These are phyloP conservation scores for Penicillium brevicompactum DNA, from an alignment of 2,329 filamentous ascomycete species.

Conservation along the genomic window DNA sequence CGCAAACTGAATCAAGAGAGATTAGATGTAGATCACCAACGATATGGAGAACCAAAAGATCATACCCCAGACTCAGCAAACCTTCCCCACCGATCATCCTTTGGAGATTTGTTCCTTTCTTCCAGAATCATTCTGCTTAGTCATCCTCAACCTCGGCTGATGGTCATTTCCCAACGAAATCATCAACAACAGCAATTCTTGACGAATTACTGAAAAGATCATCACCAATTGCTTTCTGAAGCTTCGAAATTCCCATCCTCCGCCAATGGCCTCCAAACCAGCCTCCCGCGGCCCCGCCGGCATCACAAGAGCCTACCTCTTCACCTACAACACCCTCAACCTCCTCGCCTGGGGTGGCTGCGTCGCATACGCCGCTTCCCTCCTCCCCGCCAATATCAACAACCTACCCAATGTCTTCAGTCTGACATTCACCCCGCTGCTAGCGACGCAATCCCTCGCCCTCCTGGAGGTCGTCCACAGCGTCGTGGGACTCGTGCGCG, in stretches of 20 bases:
- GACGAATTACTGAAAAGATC: conserved; percentile 3
- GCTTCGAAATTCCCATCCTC: background rate
- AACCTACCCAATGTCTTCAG: conserved; percentile 48
- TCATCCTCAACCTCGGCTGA: conserved; percentile 10
- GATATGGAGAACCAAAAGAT: background rate
- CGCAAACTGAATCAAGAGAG: background rate
- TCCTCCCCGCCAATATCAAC: conserved; percentile 55
- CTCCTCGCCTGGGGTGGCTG: conserved; percentile 77
- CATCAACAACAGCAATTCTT: conserved; percentile 12
- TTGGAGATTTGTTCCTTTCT: background rate
- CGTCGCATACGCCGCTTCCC: conserved; percentile 67
- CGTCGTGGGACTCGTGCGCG: conserved; percentile 76
- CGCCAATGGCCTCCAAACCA: conserved; percentile 19
- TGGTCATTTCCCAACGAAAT: conserved; percentile 3
- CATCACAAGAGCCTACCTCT: conserved; percentile 69
- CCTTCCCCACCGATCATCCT: conserved; percentile 1
- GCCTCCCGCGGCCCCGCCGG: conserved; percentile 38
- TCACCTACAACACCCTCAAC: conserved; percentile 81
- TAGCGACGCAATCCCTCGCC: conserved; percentile 76
- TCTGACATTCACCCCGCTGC: conserved; percentile 45
- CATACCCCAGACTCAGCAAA: conserved; percentile 6
- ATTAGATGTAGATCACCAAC: background rate
- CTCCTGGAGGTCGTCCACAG: conserved; percentile 83
- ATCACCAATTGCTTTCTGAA: conserved; percentile 6
- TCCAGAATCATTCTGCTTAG: conserved; percentile 20